Evolutionary conservation across 495 filamentous ascomycete species (phyloP), one percentile per base, ranked within the genome.

Genomic region (Daldinia grandis): DNA sequence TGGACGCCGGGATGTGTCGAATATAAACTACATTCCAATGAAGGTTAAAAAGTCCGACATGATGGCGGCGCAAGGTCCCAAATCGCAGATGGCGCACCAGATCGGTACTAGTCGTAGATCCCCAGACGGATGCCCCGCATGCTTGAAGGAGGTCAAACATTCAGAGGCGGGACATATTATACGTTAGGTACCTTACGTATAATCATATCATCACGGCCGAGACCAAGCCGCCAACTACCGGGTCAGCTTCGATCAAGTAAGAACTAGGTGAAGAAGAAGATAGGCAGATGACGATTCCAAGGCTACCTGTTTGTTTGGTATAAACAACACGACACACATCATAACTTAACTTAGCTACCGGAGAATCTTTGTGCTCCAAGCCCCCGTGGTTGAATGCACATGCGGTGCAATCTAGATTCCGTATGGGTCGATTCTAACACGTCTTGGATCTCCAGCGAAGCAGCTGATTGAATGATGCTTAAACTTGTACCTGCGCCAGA

Each of bases 31-130:
- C 64, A 68, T 65, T 68, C 69, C 69, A 68, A 62, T 54, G 70
- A 62, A 24, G 70, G 70, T 51, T 64, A 65, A 68, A 68, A 62
- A 55, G 40, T 62, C 70, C 70, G 70, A 68, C 57, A 60, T 64
- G 57, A 68, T 51, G 12, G 53, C 49, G 53, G 68, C 62, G 68
- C 58, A 27, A 47, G 62, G 44, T 28, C 53, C 56, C 47, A 64
- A 65, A 64, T 68, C 61, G 61, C 24, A 62, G 70, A 68, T 67
- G 64, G 49, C 19, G 49, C 21, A 50, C 64, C 31, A 64, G 70
- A 68, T 73, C 70, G 70, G 70, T 73, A 73, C 58, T 65, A 61
- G 61, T 64, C 21, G 64, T 56, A 73, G 70, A 73, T 73, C 70
- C 65, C 70, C 61, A 65, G 70, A 68, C 61, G 17, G 56, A 50